Evolutionary conservation across 1,139 yeast genomes (phyloP).

Genomic region (Geotrichum citri-aurantii): DNA sequence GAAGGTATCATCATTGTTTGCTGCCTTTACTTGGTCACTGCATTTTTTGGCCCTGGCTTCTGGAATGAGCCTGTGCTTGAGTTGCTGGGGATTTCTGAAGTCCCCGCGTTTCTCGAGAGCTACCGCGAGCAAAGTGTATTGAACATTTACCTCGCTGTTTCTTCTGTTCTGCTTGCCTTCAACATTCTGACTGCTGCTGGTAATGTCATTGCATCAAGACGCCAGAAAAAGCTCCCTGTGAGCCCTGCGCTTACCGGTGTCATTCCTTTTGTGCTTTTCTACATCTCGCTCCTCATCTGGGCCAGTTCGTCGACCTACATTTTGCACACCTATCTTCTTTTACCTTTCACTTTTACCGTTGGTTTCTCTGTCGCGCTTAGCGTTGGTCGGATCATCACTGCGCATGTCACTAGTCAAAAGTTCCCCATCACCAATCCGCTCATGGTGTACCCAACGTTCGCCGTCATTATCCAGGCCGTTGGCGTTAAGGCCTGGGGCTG

Average conservation of each 20-base stretch:
- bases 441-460: conserved; percentile 58
- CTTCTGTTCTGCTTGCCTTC: conserved; percentile 55
- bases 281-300: conserved; percentile 47
- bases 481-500: conserved; percentile 33
- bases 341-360: conserved; percentile 61
- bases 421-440: conserved; percentile 75
- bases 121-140: conserved; percentile 31
- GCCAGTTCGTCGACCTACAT: conserved; percentile 44
- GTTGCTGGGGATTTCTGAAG: conserved; percentile 14
- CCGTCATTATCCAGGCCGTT: conserved; percentile 41
- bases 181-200: conserved; percentile 67
- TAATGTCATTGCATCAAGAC: conserved; percentile 58
- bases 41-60: conserved; percentile 59
- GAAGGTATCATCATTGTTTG: conserved; percentile 78
- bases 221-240: conserved; percentile 31
- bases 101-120: not conserved
- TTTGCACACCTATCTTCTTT: conserved; percentile 39
- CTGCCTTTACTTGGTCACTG: conserved; percentile 53
- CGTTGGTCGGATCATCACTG: conserved; percentile 85
- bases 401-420: conserved; percentile 72
- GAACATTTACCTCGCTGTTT: conserved; percentile 45
- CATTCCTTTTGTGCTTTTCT: conserved; percentile 65
- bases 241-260: conserved; percentile 56
- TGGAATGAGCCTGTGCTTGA: conserved; percentile 46
- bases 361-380: conserved; percentile 76